These are phyloP conservation scores for Fusarium tuaranense DNA, from an alignment of 2,329 filamentous ascomycete genomes.

Conservation along the genomic window DNA sequence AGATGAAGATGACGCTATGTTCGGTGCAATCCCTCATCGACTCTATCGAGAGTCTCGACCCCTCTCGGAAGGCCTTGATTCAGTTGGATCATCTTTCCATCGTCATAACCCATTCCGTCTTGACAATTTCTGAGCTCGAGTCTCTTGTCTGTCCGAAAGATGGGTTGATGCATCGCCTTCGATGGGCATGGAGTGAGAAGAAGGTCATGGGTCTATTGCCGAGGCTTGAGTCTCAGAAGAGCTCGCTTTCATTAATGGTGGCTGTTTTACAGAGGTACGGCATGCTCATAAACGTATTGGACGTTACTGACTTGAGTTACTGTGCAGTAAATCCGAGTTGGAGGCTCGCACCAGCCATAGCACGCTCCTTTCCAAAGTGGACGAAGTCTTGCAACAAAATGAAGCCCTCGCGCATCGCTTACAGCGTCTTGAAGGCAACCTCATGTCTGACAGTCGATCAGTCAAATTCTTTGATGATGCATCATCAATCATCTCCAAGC, in stretches of 20 bases:
- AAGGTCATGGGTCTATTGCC: background rate
- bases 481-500: slow-evolving; percentile 1
- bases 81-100: slow-evolving; percentile 8
- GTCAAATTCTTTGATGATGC: slow-evolving; percentile 11
- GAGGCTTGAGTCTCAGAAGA: slow-evolving; percentile 8
- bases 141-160: slow-evolving; percentile 5
- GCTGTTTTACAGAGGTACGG: slow-evolving; percentile 7
- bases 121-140: slow-evolving; percentile 13
- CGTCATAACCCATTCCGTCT: slow-evolving; percentile 4
- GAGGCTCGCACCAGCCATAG: slow-evolving; percentile 1
- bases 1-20: slow-evolving; percentile 11
- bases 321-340: background rate
- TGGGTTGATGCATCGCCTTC: slow-evolving; percentile 1
- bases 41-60: background rate
- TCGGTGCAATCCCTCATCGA: slow-evolving; percentile 7
- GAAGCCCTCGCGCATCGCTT: background rate
- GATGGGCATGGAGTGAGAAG: slow-evolving; percentile 9
- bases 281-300: no score
- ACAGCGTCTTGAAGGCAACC: background rate
- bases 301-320: background rate
- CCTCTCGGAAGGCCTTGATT: background rate
- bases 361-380: slow-evolving; percentile 3
- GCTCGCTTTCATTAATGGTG: slow-evolving; percentile 5
- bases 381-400: slow-evolving; percentile 4
- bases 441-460: background rate